Base-by-base conservation (phyloP, 805 yeast species). In the Metschnikowia peoriensis region DNA sequence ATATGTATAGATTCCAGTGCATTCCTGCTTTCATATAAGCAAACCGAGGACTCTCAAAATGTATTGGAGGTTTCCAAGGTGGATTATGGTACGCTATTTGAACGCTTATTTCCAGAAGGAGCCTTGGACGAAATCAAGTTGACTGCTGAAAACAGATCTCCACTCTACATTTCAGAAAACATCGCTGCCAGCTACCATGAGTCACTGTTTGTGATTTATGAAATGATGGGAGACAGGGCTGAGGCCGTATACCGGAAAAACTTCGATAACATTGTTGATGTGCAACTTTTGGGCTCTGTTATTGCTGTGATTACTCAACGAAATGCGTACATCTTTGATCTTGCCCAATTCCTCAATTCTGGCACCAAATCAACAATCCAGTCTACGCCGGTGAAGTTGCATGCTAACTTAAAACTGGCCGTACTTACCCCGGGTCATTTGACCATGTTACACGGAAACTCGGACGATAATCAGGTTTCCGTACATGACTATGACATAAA, bases 221-320 rank as follows among this genome's bases (percentile, higher is more conserved):
- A 28, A 16, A 27, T 38, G 3, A 6, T 39, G 14, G 41, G 17
- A 4, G 38, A 22, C 4, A 40, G 28, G 12, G 28, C 44, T 8
- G 12, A 6, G 8, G 34, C 38, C 15, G 22, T 41, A n/a, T 54
- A 49, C 45, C 32, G 38, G 16, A 46, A 51, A 22, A 39, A 39
- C 9, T 48, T 51, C 15, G 43, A 47, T 10, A 16, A 38, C 7
- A 51, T 54, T n/a, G 15, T 40, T 17, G 47, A 37, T 35, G 34
- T 54, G 38, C 43, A 43, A 22, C 44, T 34, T 34, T 28, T 34
- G 11, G 40, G 43, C 9, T 37, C 45, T 9, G n/a, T 28, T 7
- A 32, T 56, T 11, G 55, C 47, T 10, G 55, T 56, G 28, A 29
- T 52, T 32, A 43, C 60, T 11, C 38, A 39, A 12, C 28, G 27